A percentile compares a stretch with the other conserved stretches of the same genome.
Evolutionary conservation across 208 protist species (phyloP).

Genomic region (Borovskyia barvae): DNA sequence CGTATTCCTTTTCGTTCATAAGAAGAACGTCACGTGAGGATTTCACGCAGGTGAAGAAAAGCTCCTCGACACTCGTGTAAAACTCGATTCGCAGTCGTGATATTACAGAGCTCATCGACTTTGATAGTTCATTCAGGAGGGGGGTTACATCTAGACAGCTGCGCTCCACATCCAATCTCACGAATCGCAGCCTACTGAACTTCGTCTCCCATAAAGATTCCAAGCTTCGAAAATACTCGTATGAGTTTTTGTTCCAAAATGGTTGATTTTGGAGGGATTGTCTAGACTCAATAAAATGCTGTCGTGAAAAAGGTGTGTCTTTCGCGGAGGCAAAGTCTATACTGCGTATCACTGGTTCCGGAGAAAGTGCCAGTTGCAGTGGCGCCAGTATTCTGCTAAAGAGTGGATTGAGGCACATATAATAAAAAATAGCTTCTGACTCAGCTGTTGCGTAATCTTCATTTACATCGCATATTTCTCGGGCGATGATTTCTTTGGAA

Average conservation of each 20-base stretch:
- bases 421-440: slow-evolving; percentile 72
- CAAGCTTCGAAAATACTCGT: slow-evolving; percentile 59
- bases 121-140: slow-evolving; percentile 60
- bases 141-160: slow-evolving; percentile 36
- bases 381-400: slow-evolving; percentile 64
- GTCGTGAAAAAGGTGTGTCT: not conserved
- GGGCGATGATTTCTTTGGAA: slow-evolving; percentile 50
- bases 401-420: slow-evolving; percentile 71
- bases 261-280: slow-evolving; percentile 38
- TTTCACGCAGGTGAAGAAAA: slow-evolving; percentile 60
- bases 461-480: slow-evolving; percentile 58
- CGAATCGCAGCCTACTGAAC: slow-evolving; percentile 54
- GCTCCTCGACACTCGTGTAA: slow-evolving; percentile 71
- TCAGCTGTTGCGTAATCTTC: slow-evolving; percentile 60
- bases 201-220: slow-evolving; percentile 52
- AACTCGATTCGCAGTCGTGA: slow-evolving; percentile 83
- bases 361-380: slow-evolving; percentile 40
- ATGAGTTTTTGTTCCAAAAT: slow-evolving; percentile 46
- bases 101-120: slow-evolving; percentile 58
- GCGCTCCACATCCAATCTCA: slow-evolving; percentile 36
- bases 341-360: slow-evolving; percentile 1
- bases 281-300: slow-evolving; percentile 31
- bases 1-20: slow-evolving; percentile 36
- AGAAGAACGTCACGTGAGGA: slow-evolving; percentile 31
- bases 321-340: not conserved